Conservation (phyloP, 495 filamentous ascomycete species). For the Penicillium turbatum region DNA sequence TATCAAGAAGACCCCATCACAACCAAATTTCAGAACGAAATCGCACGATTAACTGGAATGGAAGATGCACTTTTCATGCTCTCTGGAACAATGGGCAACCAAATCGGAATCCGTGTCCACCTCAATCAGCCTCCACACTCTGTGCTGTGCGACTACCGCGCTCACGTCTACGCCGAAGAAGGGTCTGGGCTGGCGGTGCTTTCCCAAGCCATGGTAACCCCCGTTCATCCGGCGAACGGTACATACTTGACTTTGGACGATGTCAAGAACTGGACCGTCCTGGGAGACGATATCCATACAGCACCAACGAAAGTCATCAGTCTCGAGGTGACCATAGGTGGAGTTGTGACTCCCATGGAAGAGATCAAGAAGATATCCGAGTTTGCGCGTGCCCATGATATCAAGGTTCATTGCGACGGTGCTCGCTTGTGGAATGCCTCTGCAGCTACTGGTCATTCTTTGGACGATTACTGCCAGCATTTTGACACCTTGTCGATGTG, state of each 20-base stretch:
- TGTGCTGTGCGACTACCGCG: conserved; percentile 62
- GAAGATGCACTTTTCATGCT: conserved; percentile 68
- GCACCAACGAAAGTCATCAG: conserved; percentile 32
- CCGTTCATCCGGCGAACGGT: conserved; percentile 58
- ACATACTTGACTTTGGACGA: conserved; percentile 67
- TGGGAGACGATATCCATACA: conserved; percentile 33
- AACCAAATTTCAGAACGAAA: conserved; percentile 56
- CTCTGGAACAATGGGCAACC: conserved; percentile 84
- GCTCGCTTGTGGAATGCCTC: conserved; percentile 32
- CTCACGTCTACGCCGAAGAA: conserved; percentile 66
- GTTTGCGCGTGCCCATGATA: conserved; percentile 25
- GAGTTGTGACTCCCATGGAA: conserved; percentile 28
- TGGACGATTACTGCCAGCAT: conserved; percentile 18
- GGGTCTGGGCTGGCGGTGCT: conserved; percentile 65
- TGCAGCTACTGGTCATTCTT: conserved; percentile 17
- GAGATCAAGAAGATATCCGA: conserved; percentile 29
- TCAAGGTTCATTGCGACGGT: conserved; percentile 34
- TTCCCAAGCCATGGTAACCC: conserved; percentile 55
- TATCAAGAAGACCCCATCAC: conserved; percentile 64
- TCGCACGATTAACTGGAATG: conserved; percentile 64
- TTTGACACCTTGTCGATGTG: conserved; percentile 29
- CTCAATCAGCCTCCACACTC: conserved; percentile 67
- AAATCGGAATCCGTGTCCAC: conserved; percentile 63
- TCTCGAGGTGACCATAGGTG: conserved; percentile 33
- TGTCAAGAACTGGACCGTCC: conserved; percentile 46